Base-by-base conservation (phyloP, 2,329 filamentous ascomycete genomes). In the Claviceps spartinae region DNA sequence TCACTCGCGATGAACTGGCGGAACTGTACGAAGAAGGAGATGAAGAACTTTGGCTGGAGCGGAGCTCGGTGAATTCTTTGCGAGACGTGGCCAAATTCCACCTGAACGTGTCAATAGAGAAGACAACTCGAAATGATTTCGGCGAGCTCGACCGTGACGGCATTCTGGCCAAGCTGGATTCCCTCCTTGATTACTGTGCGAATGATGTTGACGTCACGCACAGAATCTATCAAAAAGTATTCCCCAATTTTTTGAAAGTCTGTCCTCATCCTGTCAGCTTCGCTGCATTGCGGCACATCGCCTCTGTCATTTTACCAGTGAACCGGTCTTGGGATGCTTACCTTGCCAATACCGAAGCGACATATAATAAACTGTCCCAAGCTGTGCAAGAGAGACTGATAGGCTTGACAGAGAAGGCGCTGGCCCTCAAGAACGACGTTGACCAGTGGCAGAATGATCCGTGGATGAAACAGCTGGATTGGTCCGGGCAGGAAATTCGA, bases 251-350 rank as follows among this genome's bases (percentile, higher is more conserved):
- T 61, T 72, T 96, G 20, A 76, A 88, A 45, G 87, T 86, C 26
- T 98, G 93, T 63, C 93, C 93, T 0, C 94, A 98, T 67, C 93
- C 93, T 0, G 93, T 98, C 61, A 97, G 90, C 68, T 98, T 98
- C 62, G 91, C 88, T 2, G 93, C 93, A 2, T 74, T 98, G 18
- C 80, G 93, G 16, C 93, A 97, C 65, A 76, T 98, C n/a, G 89
- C 90, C 0, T 85, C 90, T 0, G 89, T 95, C 57, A 95, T 97
- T 47, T 72, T 98, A 7, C 93, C 93, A 0, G 86, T 97, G 45
- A 82, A 97, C 65, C 79, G 85, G 60, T 83, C 85, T 0, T 98
- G 94, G 94, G 79, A 91, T 54, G 72, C 80, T 1, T 98, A 98
- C 63, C 75, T 97, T 45, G 71, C 77, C 11, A 91, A 86, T 54